A percentile compares a stretch with the other conserved stretches of the same genome.
These are phyloP conservation scores for Cryptococcus neoformans DNA, from an alignment of 1,284 basidiomycete species.

Conservation along the genomic window DNA sequence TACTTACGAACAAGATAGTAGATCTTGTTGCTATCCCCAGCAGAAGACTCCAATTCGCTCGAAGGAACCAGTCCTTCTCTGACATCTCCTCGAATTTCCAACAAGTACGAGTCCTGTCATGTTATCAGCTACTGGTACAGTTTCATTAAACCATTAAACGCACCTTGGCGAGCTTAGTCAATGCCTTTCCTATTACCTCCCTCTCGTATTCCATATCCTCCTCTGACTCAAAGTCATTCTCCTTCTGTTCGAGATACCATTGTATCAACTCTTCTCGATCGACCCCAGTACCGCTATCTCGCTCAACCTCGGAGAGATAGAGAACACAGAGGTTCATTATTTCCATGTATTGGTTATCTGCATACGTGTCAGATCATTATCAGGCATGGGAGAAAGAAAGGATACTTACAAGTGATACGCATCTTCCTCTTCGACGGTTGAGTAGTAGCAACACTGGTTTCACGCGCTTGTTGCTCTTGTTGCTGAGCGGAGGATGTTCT, in stretches of 20 bases:
- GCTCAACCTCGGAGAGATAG: conserved; percentile 75
- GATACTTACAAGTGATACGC: conserved; percentile 66
- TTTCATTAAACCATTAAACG: conserved; percentile 51
- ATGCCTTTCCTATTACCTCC: conserved; percentile 82
- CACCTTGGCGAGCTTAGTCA: conserved; percentile 79
- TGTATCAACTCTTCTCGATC: conserved; percentile 88
- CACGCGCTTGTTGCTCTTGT: conserved; percentile 32
- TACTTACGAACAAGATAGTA: conserved; percentile 48
- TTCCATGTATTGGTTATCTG: conserved; percentile 84
- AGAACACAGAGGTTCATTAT: conserved; percentile 80
- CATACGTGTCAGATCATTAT: background rate
- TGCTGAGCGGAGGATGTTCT: conserved; percentile 50
- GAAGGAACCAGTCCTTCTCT: conserved; percentile 68
- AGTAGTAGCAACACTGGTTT: conserved; percentile 32
- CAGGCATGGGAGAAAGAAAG: background rate
- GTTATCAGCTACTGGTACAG: conserved; percentile 30
- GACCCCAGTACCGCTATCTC: conserved; percentile 69
- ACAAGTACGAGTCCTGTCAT: conserved; percentile 66
- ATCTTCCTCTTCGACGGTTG: conserved; percentile 63
- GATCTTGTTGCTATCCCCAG: conserved; percentile 28
- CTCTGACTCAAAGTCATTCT: conserved; percentile 75
- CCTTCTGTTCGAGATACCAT: conserved; percentile 92
- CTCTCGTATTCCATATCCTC: conserved; percentile 92
- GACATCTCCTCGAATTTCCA: conserved; percentile 77
- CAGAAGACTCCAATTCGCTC: conserved; percentile 28